Evolutionary conservation across 306 rosid genomes (phyloP).

Genomic region (Cicer arietinum): DNA sequence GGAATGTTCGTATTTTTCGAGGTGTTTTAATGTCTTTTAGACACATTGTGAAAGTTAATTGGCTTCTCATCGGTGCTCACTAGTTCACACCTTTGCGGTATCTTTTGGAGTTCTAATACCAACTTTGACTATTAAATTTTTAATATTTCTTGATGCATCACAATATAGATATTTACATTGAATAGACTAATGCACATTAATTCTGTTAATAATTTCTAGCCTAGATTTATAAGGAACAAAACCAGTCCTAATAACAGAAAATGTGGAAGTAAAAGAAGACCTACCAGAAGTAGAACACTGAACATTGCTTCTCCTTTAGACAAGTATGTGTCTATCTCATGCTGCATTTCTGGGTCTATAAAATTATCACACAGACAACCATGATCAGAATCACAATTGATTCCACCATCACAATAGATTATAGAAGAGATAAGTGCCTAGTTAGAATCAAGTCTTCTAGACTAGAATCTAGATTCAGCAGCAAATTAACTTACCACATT

Average conservation of each 20-base stretch:
- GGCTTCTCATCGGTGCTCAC: too few species aligned
- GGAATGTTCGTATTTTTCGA: too few species aligned
- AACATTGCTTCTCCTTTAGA: conserved; percentile 57
- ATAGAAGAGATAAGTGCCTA: not conserved
- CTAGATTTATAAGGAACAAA: conserved; percentile 5
- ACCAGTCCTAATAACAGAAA: not conserved
- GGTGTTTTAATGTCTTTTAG: too few species aligned
- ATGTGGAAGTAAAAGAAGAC: conserved; percentile 32
- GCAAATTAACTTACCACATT: conserved; percentile 70
- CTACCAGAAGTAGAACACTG: conserved; percentile 54
- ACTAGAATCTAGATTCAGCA: conserved; percentile 19
- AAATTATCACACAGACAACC: conserved; percentile 31
- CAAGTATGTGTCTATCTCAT: conserved; percentile 53
- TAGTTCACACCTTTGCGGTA: too few species aligned
- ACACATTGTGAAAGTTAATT: too few species aligned
- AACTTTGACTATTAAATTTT: not conserved
- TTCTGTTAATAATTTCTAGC: not conserved
- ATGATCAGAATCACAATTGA: not conserved
- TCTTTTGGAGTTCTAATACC: too few species aligned
- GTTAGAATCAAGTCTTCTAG: conserved; percentile 23
- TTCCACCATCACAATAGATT: too few species aligned
- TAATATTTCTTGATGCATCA: not conserved
- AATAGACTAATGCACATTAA: not conserved
- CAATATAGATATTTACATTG: not conserved
- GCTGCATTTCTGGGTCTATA: conserved; percentile 56